These are phyloP conservation scores for Xylaria venustula DNA, from an alignment of 495 filamentous ascomycete genomes.

Conservation along the genomic window DNA sequence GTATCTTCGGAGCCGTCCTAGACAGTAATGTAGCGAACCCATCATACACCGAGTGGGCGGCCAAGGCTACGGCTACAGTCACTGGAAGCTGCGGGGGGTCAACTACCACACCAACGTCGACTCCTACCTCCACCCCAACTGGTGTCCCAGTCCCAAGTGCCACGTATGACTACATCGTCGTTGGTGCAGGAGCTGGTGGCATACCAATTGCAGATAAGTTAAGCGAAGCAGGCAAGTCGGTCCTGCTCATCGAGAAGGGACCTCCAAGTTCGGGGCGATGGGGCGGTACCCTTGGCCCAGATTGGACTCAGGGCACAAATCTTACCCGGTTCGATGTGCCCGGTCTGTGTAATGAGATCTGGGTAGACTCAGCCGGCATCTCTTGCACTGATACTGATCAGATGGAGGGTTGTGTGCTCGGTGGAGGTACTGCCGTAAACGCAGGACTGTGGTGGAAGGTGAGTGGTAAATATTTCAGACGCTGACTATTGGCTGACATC, in stretches of 20 bases:
- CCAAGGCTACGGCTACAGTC: conserved; percentile 29
- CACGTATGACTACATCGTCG: conserved; percentile 68
- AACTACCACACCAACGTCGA: conserved; percentile 26
- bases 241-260: conserved; percentile 67
- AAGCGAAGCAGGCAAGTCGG: conserved; percentile 59
- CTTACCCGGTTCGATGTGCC: conserved; percentile 80
- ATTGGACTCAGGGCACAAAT: conserved; percentile 63
- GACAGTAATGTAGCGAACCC: conserved; percentile 38
- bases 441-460: conserved; percentile 58
- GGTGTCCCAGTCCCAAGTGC: conserved; percentile 42
- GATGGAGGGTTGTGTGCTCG: conserved; percentile 76
- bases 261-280: conserved; percentile 57
- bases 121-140: conserved; percentile 28
- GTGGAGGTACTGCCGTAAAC: conserved; percentile 76
- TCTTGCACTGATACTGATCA: conserved; percentile 68
- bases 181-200: conserved; percentile 64
- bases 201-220: conserved; percentile 65
- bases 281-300: conserved; percentile 57
- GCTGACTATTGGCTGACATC: background rate
- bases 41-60: conserved; percentile 43
- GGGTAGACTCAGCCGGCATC: conserved; percentile 59
- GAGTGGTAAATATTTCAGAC: conserved; percentile 12
- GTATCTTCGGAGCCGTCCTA: conserved; percentile 43
- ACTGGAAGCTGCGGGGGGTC: conserved; percentile 34
- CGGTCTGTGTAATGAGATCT: conserved; percentile 71